A percentile compares a stretch with the other conserved stretches of the same genome.
Conservation (phyloP, 2,329 filamentous ascomycete species). For the Aspergillus sp. region DNA sequence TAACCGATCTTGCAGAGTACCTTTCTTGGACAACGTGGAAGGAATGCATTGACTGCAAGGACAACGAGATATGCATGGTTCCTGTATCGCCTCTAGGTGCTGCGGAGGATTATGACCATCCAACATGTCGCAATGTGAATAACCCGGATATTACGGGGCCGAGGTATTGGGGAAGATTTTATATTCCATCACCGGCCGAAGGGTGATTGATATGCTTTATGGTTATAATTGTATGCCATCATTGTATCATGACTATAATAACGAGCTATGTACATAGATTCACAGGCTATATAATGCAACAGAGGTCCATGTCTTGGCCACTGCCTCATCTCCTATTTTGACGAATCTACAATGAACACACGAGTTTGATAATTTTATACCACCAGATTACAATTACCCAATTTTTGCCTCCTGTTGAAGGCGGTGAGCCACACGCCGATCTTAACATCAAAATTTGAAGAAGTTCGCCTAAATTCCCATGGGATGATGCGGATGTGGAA, state of each 20-base stretch:
- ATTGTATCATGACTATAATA: background rate
- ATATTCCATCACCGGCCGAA: background rate
- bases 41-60: constrained; percentile 47
- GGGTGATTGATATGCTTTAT: background rate
- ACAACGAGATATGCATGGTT: constrained; percentile 52
- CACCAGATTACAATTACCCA: too few relatives aligned
- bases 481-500: background rate
- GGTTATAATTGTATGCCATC: background rate
- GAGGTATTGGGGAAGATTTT: background rate
- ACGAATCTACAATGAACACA: background rate
- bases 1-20: constrained; percentile 43
- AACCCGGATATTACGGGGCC: constrained; percentile 6
- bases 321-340: background rate
- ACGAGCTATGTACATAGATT: background rate
- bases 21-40: constrained; percentile 58
- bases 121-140: constrained; percentile 35
- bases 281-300: background rate
- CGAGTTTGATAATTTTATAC: too few relatives aligned
- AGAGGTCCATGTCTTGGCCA: background rate
- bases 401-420: too few relatives aligned
- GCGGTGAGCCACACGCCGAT: too few relatives aligned
- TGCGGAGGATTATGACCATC: constrained; percentile 48
- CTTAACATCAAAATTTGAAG: background rate
- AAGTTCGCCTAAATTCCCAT: background rate
- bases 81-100: constrained; percentile 58